phyloP scores from a whole-genome alignment of 208 protist species.

The Tritrichomonas musculus region DNA sequence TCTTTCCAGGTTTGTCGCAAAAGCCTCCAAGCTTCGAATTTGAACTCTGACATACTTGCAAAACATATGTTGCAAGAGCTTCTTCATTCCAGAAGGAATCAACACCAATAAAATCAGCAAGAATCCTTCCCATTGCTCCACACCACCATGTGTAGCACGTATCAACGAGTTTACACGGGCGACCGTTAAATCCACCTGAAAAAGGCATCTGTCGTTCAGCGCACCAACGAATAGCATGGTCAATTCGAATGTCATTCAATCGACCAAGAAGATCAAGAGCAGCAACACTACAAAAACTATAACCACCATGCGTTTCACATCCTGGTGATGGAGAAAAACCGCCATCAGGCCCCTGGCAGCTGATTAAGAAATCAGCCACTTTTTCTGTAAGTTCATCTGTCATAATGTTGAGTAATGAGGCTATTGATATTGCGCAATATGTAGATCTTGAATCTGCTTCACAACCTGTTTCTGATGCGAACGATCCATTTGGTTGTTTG shows the following conservation, averaged over 20 bases:
- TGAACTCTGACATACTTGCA: not conserved
- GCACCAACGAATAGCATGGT: slow-evolving; percentile 26
- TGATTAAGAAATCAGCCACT: not conserved
- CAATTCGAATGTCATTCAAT: not conserved
- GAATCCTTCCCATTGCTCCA: slow-evolving; percentile 21
- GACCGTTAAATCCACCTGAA: slow-evolving; percentile 46
- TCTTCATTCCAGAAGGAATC: not conserved
- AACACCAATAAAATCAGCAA: not conserved
- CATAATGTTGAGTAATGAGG: not conserved
- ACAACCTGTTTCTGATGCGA: not conserved
- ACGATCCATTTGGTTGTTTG: slow-evolving; percentile 3
- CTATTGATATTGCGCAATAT: not conserved
- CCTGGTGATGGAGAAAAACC: not conserved
- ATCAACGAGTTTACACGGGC: slow-evolving; percentile 51
- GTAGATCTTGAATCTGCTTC: not conserved
- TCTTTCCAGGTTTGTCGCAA: slow-evolving; percentile 44
- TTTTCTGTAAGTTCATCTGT: not conserved
- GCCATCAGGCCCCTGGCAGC: not conserved
- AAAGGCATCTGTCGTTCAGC: slow-evolving; percentile 35
- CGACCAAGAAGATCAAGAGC: not conserved
- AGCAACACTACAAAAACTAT: not conserved
- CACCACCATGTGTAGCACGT: slow-evolving; percentile 51
- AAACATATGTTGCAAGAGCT: not conserved
- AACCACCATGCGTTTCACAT: slow-evolving; percentile 1
- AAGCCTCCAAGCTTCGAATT: slow-evolving; percentile 1